Base-by-base conservation (phyloP, 768 basidiomycete species). In the Mycena leptocephala region DNA sequence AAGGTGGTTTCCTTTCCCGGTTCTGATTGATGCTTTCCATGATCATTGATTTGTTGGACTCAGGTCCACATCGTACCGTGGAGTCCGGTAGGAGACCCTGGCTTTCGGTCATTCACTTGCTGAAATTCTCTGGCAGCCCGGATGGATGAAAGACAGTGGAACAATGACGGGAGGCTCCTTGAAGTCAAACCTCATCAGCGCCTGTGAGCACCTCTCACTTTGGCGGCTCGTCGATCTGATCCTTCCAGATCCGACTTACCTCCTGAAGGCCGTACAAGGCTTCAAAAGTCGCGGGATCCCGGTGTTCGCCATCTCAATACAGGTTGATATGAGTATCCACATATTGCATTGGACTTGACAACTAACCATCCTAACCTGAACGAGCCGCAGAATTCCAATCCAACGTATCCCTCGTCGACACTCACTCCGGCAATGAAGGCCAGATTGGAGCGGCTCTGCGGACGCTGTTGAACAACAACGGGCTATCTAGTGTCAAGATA, bases 101-200 rank as follows among this genome's bases (percentile, higher is more conserved):
- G 14, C 3, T 35, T 32, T 22, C 20, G 18, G 26, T 24, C n/a
- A 22, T 2, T 28, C n/a, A 37, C n/a, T 8, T 26, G 20, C 7
- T 9, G 28, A 41, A 16, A 70, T 35, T 43, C 69, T 26, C n/a
- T n/a, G 46, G 0, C 64, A 95, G 94, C 94, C 95, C 8, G 93
- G 85, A 5, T 96, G 95, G 95, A 94, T 95, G 94, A 95, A 95
- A 82, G 86, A 84, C 66, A 91, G 88, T 70, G 88, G 88, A 3
- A 90, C 90, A 2, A 94, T 94, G 92, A 88, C 90, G 18, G 94
- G 94, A 0, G 94, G 94, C 37, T 89, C 88, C 16, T 81, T 95
- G 70, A 80, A 88, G 35, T 88, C 90, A 0, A 43, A 81, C 79
- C 37, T 80, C 83, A 0, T 93, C 92, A 70, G 62, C 61, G 74